Conservation (phyloP, 768 basidiomycete genomes). For the Mycena indigotica region DNA sequence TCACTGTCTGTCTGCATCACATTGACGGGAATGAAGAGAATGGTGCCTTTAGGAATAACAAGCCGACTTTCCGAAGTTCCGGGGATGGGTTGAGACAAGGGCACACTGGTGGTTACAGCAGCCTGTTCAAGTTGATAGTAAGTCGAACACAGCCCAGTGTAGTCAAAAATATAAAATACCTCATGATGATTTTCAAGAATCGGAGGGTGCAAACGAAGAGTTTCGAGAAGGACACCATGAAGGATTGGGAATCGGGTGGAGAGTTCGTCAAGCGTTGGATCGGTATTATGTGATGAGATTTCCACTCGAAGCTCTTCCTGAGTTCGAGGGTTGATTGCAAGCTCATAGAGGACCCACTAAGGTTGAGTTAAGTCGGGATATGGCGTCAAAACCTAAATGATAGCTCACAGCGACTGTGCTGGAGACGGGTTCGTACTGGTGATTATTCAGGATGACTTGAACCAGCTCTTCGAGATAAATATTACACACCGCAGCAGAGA, state of each 20-base stretch:
- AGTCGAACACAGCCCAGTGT: too few relatives aligned
- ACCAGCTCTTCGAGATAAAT: neutral
- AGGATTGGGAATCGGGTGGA: constrained; percentile 54
- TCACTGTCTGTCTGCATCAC: constrained; percentile 55
- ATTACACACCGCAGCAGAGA: constrained; percentile 54
- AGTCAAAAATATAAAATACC: constrained; percentile 31
- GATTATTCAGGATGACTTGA: constrained; percentile 3
- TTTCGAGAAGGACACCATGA: constrained; percentile 64
- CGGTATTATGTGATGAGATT: constrained; percentile 39
- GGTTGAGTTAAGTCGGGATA: constrained; percentile 7
- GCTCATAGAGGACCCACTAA: constrained; percentile 69
- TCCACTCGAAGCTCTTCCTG: constrained; percentile 63
- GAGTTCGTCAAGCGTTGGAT: constrained; percentile 55
- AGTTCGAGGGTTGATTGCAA: constrained; percentile 50
- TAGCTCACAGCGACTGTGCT: constrained; percentile 42
- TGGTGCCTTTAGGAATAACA: constrained; percentile 58
- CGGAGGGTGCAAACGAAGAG: constrained; percentile 61
- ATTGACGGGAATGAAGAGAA: constrained; percentile 56
- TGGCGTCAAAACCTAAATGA: neutral
- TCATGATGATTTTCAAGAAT: constrained; percentile 70
- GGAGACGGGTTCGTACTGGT: constrained; percentile 49
- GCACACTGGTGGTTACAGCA: constrained; percentile 51
- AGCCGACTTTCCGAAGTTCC: constrained; percentile 46
- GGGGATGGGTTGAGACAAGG: constrained; percentile 53
- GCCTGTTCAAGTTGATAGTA: constrained; percentile 50